These are phyloP conservation scores for Pythium plurisporium DNA, from an alignment of 352 stramenopile genomes.

Conservation along the genomic window DNA sequence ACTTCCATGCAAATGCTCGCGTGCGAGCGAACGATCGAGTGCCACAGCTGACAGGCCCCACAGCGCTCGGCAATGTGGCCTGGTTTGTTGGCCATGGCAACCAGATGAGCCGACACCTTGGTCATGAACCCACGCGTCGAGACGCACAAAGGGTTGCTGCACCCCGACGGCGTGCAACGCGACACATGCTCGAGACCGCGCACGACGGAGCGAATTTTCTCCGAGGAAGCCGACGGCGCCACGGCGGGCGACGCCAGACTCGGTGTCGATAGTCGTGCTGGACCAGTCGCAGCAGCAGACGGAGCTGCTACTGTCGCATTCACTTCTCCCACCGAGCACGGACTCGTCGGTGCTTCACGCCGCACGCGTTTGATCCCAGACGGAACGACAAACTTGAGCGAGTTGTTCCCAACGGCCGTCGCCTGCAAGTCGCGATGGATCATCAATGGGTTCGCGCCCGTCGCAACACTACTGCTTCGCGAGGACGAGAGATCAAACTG, in stretches of 20 bases:
- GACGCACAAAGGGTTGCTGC: constrained; percentile 24
- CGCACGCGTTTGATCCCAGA: constrained; percentile 16
- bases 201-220: constrained; percentile 27
- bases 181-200: constrained; percentile 25
- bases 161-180: constrained; percentile 16
- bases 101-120: constrained; percentile 25
- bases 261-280: not conserved
- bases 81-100: constrained; percentile 17
- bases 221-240: constrained; percentile 8
- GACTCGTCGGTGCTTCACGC: constrained; percentile 14
- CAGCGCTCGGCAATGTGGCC: constrained; percentile 19
- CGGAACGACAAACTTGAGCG: constrained; percentile 21
- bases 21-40: constrained; percentile 21
- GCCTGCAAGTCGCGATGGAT: not conserved
- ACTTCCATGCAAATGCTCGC: constrained; percentile 25
- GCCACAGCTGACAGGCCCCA: constrained; percentile 23
- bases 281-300: not conserved
- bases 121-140: constrained; percentile 24
- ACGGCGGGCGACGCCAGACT: not conserved
- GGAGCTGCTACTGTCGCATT: not conserved
- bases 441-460: not conserved
- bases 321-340: constrained; percentile 15
- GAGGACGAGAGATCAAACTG: constrained; percentile 7
- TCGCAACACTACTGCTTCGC: not conserved
- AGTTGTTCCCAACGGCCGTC: constrained; percentile 11